These are phyloP conservation scores for Trametes cinnabarina DNA, from an alignment of 768 basidiomycete species.

Conservation along the genomic window DNA sequence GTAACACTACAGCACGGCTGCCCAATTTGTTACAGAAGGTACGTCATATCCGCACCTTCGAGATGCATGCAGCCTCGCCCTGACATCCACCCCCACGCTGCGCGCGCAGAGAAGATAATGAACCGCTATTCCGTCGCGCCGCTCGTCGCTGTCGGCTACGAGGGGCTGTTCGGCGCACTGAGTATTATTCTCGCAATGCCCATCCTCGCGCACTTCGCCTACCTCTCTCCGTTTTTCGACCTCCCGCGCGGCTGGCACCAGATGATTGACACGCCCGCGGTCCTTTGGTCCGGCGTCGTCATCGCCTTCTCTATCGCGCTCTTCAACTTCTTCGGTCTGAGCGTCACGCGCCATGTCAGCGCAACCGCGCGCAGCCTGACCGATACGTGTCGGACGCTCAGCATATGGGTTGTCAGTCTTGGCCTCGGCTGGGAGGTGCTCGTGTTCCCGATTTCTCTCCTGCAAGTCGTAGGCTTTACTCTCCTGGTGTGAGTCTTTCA, in stretches of 20 bases:
- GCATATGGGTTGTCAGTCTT: conserved; percentile 94
- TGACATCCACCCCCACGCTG: not conserved
- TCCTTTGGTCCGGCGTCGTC: conserved; percentile 44
- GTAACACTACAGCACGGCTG: conserved; percentile 62
- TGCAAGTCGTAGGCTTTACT: conserved; percentile 83
- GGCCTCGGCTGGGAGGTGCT: conserved; percentile 89
- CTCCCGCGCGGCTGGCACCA: conserved; percentile 87
- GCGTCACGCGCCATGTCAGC: conserved; percentile 89
- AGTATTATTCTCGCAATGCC: conserved; percentile 81
- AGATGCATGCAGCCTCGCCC: not conserved
- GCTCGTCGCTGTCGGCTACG: conserved; percentile 89
- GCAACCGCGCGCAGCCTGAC: conserved; percentile 90
- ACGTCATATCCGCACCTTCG: not conserved
- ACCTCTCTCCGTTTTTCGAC: conserved; percentile 73
- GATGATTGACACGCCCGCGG: conserved; percentile 71
- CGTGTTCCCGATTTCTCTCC: conserved; percentile 73
- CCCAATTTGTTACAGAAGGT: conserved; percentile 87
- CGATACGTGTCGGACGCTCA: conserved; percentile 92
- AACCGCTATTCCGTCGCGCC: conserved; percentile 81
- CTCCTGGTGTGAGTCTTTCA: conserved; percentile 66
- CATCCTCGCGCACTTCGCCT: conserved; percentile 67
- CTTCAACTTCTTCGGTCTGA: conserved; percentile 77
- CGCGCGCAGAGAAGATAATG: conserved; percentile 79
- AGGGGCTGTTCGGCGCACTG: conserved; percentile 87
- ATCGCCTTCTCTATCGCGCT: conserved; percentile 51